Base-by-base conservation (phyloP, 2,329 filamentous ascomycete species). In the Epichloe coenophiala region DNA sequence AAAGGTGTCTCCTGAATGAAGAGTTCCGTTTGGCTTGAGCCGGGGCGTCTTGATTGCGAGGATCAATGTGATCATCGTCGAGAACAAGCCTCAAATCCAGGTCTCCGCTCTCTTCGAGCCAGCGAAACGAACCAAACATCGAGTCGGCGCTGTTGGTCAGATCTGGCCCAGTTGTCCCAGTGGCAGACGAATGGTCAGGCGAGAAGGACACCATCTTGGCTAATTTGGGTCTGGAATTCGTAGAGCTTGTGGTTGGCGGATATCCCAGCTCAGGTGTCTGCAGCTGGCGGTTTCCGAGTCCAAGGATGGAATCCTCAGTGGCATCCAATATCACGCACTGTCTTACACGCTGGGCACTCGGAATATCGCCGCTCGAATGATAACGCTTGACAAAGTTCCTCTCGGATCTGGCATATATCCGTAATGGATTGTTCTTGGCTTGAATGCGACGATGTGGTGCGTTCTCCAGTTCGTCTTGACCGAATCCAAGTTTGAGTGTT, bases 21-120 rank as follows among this genome's bases (percentile, higher is more conserved):
- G 80, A 76, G 27, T 74, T 73, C 49, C 72, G 66, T 54, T 74
- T 74, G 55, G 62, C 69, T 64, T 55, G 63, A 58, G 57, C 54
- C 5, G 75, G 68, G 5, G 73, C 61, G 21, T 75, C 67, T 35
- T 76, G 73, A 15, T 23, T 17, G 38, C 78, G 72, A 36, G 81
- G 67, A 57, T 82, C 82, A 44, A 76, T 71, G 60, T 86, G 82
- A 59, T 87, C 86, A 61, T 87, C 81, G 60, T 88, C 82, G 35
- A 88, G 67, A 38, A 74, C 75, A 37, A 90, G 72, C 43, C 77
- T 72, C 23, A 84, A 65, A 58, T 90, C 84, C 35, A 90, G 69
- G 48, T 85, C 78, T 17, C 83, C 77, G 49, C 86, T 81, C 51
- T 87, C 82, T 33, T 89, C 84, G 27, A 88, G 69, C 83, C 84